Evolutionary conservation across 129 eudicot genomes (phyloP), one percentile per base, ranked within the genome.

Genomic region (Flaveria robusta): DNA sequence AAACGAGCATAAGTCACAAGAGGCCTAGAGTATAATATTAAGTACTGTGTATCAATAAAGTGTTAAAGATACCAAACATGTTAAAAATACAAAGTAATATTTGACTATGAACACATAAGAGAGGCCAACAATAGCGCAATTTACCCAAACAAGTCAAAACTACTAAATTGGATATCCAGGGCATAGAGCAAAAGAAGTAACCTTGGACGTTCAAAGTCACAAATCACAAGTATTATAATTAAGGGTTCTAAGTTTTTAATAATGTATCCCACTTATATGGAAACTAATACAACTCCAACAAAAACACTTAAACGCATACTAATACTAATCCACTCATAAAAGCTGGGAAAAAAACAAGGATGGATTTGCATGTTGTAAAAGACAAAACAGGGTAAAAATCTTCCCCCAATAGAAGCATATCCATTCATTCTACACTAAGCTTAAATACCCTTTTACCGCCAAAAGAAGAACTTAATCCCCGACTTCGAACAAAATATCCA

Each of bases 401-500:
- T 71, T 29, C 42, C 51, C 49, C 49, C 29, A 45, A 45, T 5
- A 45, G 11, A 46, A 74, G 26, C 13, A 46, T 45, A 24, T 39
- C 18, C 15, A 45, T 3, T 45, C n/a, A 41, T 45, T 16, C 31
- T 60, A 51, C 70, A 23, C 74, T 51, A 67, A 77, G 37, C 63
- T 16, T 77, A 52, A 54, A 41, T 37, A 54, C 20, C 18, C 6
- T 54, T 73, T 12, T 18, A 43, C 54, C 23, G 2, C n/a, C 56
- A 58, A 71, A 14, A 37, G 20, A 54, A 54, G 39, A 49, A 55
- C 43, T 16, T 15, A 51, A 67, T 22, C 74, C 42, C 45, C 20
- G 14, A 72, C 20, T 39, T 16, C 58, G 24, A 77, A 77, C 55
- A 66, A 34, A 66, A 76, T 37, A 76, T 22, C 46, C 55, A 39